These are phyloP conservation scores for Pseudogymnoascus verrucosus DNA, from an alignment of 2,329 filamentous ascomycete genomes.

Conservation along the genomic window DNA sequence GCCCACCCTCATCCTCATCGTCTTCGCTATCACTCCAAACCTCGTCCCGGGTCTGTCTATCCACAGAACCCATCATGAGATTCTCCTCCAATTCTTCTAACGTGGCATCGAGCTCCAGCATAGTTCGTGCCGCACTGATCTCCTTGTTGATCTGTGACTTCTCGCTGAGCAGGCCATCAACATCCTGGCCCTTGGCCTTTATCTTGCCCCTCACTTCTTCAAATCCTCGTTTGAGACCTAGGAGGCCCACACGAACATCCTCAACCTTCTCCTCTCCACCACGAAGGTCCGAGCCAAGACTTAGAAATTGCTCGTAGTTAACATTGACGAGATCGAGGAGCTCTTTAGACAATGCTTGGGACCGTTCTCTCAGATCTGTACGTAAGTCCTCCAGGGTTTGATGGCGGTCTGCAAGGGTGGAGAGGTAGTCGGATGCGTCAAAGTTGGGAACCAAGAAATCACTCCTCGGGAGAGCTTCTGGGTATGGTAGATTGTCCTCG, in stretches of 20 bases:
- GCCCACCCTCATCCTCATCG: slow-evolving; percentile 29
- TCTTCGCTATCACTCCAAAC: slow-evolving; percentile 33
- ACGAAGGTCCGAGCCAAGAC: slow-evolving; percentile 69
- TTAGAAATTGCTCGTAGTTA: slow-evolving; percentile 88
- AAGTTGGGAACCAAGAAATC: slow-evolving; percentile 77
- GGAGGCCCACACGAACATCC: slow-evolving; percentile 75
- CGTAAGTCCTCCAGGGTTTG: slow-evolving; percentile 94
- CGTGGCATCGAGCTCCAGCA: slow-evolving; percentile 61
- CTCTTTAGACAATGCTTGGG: slow-evolving; percentile 72
- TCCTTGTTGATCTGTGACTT: slow-evolving; percentile 54
- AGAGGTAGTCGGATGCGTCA: slow-evolving; percentile 74
- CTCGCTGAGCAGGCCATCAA: slow-evolving; percentile 55
- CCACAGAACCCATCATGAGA: slow-evolving; percentile 43
- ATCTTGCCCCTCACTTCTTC: slow-evolving; percentile 65
- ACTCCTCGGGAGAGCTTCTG: slow-evolving; percentile 68
- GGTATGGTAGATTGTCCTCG: slow-evolving; percentile 75
- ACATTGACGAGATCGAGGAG: slow-evolving; percentile 89
- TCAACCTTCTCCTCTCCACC: slow-evolving; percentile 90
- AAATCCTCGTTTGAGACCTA: slow-evolving; percentile 79
- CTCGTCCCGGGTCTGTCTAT: slow-evolving; percentile 21
- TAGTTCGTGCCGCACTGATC: slow-evolving; percentile 51
- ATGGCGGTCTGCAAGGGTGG: slow-evolving; percentile 74
- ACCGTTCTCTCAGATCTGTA: slow-evolving; percentile 73
- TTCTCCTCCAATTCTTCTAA: slow-evolving; percentile 55
- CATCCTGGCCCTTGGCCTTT: slow-evolving; percentile 52